These are phyloP conservation scores for Colletotrichum destructivum DNA, from an alignment of 2,329 filamentous ascomycete species.

Conservation along the genomic window DNA sequence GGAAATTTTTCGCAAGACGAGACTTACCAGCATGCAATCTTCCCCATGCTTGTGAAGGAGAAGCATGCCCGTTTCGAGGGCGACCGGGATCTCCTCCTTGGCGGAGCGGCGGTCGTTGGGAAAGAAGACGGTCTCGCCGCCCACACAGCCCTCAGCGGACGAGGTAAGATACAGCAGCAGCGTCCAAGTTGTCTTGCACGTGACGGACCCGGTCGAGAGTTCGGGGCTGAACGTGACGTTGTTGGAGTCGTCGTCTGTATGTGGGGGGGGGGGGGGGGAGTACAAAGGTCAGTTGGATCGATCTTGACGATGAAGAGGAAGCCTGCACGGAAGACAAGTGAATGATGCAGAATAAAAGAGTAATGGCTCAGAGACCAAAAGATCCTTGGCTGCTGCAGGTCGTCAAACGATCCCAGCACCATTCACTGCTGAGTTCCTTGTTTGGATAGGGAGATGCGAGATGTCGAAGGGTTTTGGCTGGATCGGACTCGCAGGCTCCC, in stretches of 20 bases:
- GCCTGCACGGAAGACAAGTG: constrained; percentile 38
- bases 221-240: constrained; percentile 60
- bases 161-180: constrained; percentile 88
- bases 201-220: constrained; percentile 52
- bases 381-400: not conserved
- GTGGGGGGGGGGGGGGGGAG: constrained; percentile 11
- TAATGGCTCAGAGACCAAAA: constrained; percentile 10
- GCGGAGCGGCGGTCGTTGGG: constrained; percentile 73
- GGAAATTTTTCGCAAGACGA: constrained; percentile 2
- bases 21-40: constrained; percentile 82
- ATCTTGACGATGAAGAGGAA: constrained; percentile 25
- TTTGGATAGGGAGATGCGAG: constrained; percentile 13
- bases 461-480: constrained; percentile 28
- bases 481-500: constrained; percentile 30
- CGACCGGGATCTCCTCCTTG: constrained; percentile 78
- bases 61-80: constrained; percentile 86
- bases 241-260: constrained; percentile 88
- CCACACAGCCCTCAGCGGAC: constrained; percentile 73
- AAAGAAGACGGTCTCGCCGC: constrained; percentile 94
- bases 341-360: constrained; percentile 26
- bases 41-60: constrained; percentile 91
- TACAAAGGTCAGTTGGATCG: constrained; percentile 26
- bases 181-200: constrained; percentile 88
- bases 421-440: constrained; percentile 16
- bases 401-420: not conserved